Evolutionary conservation across 305 asterid genomes (phyloP).

Genomic region (Rubia balearica): DNA sequence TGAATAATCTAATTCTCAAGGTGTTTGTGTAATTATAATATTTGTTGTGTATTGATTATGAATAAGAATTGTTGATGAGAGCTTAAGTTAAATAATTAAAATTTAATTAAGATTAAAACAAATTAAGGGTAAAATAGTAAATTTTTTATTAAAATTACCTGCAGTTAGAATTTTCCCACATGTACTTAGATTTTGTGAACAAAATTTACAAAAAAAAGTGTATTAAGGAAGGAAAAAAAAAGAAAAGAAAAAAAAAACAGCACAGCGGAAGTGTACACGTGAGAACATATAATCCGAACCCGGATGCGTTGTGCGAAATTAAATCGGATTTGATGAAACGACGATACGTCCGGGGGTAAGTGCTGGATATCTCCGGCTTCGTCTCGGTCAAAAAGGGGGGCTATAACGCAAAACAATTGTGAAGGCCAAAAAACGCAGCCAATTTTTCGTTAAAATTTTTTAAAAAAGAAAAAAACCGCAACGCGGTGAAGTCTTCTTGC

Average conservation of each 20-base stretch:
- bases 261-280: conserved; percentile 26
- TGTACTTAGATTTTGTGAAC: too few relatives aligned
- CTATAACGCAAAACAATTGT: conserved; percentile 24
- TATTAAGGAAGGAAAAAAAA: background rate
- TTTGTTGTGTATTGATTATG: too few relatives aligned
- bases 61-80: too few relatives aligned
- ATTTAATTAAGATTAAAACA: too few relatives aligned
- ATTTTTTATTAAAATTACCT: too few relatives aligned
- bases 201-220: too few relatives aligned
- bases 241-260: background rate
- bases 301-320: conserved; percentile 49
- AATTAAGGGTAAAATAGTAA: too few relatives aligned
- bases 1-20: too few relatives aligned
- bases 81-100: too few relatives aligned
- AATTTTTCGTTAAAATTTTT: background rate
- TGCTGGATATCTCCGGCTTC: conserved; percentile 38
- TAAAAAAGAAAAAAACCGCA: conserved; percentile 3
- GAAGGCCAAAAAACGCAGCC: conserved; percentile 16
- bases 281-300: conserved; percentile 49
- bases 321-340: conserved; percentile 55
- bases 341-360: conserved; percentile 55
- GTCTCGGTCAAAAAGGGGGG: conserved; percentile 29
- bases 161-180: too few relatives aligned
- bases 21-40: too few relatives aligned
- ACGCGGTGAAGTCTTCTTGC: conserved; percentile 16